A percentile compares a stretch with the other conserved stretches of the same genome.
Conservation (phyloP, 1,284 basidiomycete genomes). For the Ganoderma sinense region DNA sequence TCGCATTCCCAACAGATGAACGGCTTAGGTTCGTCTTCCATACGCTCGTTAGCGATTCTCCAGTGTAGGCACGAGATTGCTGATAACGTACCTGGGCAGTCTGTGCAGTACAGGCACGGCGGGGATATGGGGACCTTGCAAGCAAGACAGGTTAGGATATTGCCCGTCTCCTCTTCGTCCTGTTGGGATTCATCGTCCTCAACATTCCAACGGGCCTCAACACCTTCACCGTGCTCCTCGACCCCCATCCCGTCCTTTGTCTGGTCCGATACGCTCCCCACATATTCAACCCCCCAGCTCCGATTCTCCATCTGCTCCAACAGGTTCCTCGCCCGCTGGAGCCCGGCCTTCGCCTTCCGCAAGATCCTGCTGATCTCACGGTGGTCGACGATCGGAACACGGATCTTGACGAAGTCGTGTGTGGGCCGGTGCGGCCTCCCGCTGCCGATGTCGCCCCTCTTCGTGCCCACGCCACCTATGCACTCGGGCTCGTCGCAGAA, state of each 20-base stretch:
- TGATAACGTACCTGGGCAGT: conserved; percentile 30
- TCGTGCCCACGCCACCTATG: conserved; percentile 1
- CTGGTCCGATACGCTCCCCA: no score
- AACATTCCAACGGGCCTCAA: not conserved
- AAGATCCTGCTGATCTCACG: conserved; percentile 33
- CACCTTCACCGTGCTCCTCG: not conserved
- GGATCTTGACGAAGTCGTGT: conserved; percentile 41
- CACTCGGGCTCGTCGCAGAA: conserved; percentile 34
- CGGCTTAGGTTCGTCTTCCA: conserved; percentile 12
- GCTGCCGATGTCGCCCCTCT: conserved; percentile 29
- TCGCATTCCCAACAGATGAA: conserved; percentile 33
- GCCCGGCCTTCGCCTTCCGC: conserved; percentile 23
- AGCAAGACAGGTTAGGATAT: conserved; percentile 18
- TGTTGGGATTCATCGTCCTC: not conserved
- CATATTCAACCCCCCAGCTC: no score
- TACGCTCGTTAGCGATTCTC: no score
- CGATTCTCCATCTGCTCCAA: conserved; percentile 9
- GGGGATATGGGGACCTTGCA: conserved; percentile 21
- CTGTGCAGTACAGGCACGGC: conserved; percentile 40
- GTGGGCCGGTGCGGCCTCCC: conserved; percentile 37
- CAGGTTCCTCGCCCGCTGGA: conserved; percentile 31
- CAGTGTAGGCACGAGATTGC: no score
- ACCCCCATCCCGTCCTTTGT: no score
- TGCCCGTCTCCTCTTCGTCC: not conserved
- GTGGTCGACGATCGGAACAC: conserved; percentile 33